Evolutionary conservation across 306 rosid genomes (phyloP).

Genomic region (Dalbergia oliveri): DNA sequence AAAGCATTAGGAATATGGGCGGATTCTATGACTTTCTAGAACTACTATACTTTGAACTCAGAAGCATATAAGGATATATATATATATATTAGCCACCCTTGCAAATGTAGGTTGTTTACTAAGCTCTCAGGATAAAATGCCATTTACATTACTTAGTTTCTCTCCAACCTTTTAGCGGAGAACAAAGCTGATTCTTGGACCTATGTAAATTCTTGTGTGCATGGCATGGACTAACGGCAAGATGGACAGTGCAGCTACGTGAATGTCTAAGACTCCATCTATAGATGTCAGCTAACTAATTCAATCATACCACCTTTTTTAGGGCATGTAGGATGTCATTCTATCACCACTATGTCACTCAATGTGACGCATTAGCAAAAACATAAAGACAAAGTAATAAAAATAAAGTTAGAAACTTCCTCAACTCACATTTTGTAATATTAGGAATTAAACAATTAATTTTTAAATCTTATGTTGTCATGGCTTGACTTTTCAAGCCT

Average conservation of each 20-base stretch:
- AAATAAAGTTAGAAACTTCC: too few relatives aligned
- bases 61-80: constrained; percentile 7
- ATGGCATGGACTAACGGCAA: too few relatives aligned
- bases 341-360: too few relatives aligned
- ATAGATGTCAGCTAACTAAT: background rate
- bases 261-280: background rate
- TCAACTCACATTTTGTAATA: too few relatives aligned
- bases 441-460: too few relatives aligned
- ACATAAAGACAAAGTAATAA: too few relatives aligned
- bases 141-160: constrained; percentile 18
- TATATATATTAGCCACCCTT: background rate
- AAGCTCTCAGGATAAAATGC: constrained; percentile 15
- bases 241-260: too few relatives aligned
- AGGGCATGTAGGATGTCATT: too few relatives aligned
- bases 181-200: constrained; percentile 38
- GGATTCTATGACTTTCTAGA: background rate
- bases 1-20: background rate
- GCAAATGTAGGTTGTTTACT: background rate
- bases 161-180: constrained; percentile 19
- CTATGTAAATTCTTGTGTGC: background rate
- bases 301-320: background rate
- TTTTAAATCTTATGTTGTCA: too few relatives aligned
- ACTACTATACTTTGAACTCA: background rate
- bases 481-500: too few relatives aligned
- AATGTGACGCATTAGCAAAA: too few relatives aligned